These are phyloP conservation scores for Arthrobotrys sphaeroides DNA, from an alignment of 2,329 filamentous ascomycete genomes.

Conservation along the genomic window DNA sequence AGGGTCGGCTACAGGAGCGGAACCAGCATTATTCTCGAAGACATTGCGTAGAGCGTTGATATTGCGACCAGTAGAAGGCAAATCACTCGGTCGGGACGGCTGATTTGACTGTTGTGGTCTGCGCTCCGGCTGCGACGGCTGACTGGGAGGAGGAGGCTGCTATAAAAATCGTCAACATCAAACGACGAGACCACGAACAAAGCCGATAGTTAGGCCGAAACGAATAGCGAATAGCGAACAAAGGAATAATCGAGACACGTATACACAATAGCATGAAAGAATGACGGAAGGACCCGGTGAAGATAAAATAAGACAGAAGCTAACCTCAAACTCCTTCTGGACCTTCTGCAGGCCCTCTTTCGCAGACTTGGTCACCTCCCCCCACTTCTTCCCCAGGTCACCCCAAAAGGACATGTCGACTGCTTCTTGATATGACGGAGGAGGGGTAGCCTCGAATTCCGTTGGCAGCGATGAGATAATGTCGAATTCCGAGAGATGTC, in stretches of 20 bases:
- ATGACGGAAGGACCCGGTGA: not conserved
- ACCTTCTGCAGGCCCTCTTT: slow-evolving; percentile 39
- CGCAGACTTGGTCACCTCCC: slow-evolving; percentile 40
- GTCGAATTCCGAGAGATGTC: slow-evolving; percentile 47
- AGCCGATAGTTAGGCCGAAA: not conserved
- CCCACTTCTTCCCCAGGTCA: slow-evolving; percentile 45
- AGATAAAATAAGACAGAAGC: slow-evolving; percentile 1
- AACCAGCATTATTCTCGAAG: slow-evolving; percentile 11
- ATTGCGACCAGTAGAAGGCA: slow-evolving; percentile 14
- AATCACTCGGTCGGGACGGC: slow-evolving; percentile 39
- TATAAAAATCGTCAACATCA: slow-evolving; percentile 9
- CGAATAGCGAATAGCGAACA: not conserved
- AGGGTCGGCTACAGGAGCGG: slow-evolving; percentile 33
- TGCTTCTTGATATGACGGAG: slow-evolving; percentile 52
- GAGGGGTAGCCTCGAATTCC: slow-evolving; percentile 38
- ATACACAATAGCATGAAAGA: slow-evolving; percentile 13
- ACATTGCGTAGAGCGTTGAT: not conserved
- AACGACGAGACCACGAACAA: not conserved
- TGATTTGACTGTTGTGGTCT: slow-evolving; percentile 32
- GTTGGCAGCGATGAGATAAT: slow-evolving; percentile 53
- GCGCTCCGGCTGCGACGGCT: slow-evolving; percentile 5
- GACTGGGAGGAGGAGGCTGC: slow-evolving; percentile 1
- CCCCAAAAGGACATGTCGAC: slow-evolving; percentile 52
- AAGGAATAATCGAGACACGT: slow-evolving; percentile 1
- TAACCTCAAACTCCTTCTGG: slow-evolving; percentile 42